Evolutionary conservation across 2,329 filamentous ascomycete species (phyloP).

Genomic region (Fusarium annulatum): DNA sequence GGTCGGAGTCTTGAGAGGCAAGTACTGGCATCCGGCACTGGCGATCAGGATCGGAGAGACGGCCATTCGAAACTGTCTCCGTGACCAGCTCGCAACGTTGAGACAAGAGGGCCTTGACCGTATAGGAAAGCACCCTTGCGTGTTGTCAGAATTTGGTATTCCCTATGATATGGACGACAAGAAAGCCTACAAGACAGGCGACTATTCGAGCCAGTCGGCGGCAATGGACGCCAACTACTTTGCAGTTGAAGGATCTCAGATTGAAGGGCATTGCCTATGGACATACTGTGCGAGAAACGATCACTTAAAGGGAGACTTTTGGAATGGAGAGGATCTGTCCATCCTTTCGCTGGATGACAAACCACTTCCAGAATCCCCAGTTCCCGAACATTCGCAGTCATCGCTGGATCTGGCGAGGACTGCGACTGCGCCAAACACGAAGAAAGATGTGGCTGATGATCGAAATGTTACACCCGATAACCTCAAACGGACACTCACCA

Average conservation of each 20-base stretch:
- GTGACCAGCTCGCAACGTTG: slow-evolving; percentile 85
- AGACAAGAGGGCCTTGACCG: slow-evolving; percentile 88
- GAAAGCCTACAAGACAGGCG: slow-evolving; percentile 92
- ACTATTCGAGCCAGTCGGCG: slow-evolving; percentile 91
- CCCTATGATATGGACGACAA: slow-evolving; percentile 99
- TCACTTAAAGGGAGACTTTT: slow-evolving; percentile 89
- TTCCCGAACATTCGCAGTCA: slow-evolving; percentile 60
- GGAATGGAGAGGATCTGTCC: slow-evolving; percentile 97
- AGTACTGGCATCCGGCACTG: slow-evolving; percentile 88
- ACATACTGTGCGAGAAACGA: slow-evolving; percentile 85
- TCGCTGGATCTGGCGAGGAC: slow-evolving; percentile 54
- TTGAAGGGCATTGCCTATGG: slow-evolving; percentile 92
- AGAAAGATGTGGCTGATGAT: slow-evolving; percentile 61
- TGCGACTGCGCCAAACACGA: slow-evolving; percentile 20
- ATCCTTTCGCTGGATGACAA: slow-evolving; percentile 89
- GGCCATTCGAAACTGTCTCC: slow-evolving; percentile 93
- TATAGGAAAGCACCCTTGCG: slow-evolving; percentile 87
- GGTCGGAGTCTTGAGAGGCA: slow-evolving; percentile 88
- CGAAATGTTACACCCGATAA: slow-evolving; percentile 77
- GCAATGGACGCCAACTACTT: slow-evolving; percentile 98
- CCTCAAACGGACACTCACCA: slow-evolving; percentile 77
- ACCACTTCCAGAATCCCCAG: slow-evolving; percentile 62
- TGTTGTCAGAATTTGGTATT: slow-evolving; percentile 96
- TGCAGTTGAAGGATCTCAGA: slow-evolving; percentile 83
- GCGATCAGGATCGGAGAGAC: slow-evolving; percentile 93